phyloP scores from a whole-genome alignment of 805 yeast genomes.

The Candida anglica region DNA sequence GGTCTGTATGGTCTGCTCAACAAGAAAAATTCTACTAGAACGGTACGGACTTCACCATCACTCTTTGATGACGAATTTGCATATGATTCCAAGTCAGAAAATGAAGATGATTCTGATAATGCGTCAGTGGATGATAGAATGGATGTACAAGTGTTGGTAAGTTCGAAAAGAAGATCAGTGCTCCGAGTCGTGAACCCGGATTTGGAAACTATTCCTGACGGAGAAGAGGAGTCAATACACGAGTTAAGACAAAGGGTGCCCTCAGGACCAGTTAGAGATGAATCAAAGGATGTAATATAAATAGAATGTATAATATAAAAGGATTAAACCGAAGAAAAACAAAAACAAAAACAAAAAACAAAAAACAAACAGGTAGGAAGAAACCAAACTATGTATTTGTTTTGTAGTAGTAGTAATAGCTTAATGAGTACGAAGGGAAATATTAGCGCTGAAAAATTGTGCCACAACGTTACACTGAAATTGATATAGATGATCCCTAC shows the following conservation, averaged over 20 bases:
- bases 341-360: too few species aligned
- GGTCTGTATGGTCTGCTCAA: conserved; percentile 1
- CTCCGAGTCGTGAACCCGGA: conserved; percentile 59
- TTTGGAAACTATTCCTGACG: conserved; percentile 1
- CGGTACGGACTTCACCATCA: background rate
- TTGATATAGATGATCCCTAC: too few species aligned
- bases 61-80: conserved; percentile 4
- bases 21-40: conserved; percentile 1
- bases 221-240: background rate
- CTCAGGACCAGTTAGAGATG: conserved; percentile 8
- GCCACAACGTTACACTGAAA: too few species aligned
- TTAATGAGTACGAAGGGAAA: too few species aligned
- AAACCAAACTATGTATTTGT: too few species aligned
- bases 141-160: conserved; percentile 71
- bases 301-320: background rate
- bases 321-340: background rate
- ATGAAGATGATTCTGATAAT: conserved; percentile 19
- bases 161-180: conserved; percentile 58
- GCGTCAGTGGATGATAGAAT: conserved; percentile 44
- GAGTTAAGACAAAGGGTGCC: conserved; percentile 14
- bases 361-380: too few species aligned
- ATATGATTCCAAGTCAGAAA: conserved; percentile 3
- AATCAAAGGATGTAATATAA: background rate
- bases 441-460: too few species aligned
- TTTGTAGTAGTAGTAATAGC: too few species aligned